Conservation (phyloP, 75 land plant genomes). For the Selaginella tamariscina region DNA sequence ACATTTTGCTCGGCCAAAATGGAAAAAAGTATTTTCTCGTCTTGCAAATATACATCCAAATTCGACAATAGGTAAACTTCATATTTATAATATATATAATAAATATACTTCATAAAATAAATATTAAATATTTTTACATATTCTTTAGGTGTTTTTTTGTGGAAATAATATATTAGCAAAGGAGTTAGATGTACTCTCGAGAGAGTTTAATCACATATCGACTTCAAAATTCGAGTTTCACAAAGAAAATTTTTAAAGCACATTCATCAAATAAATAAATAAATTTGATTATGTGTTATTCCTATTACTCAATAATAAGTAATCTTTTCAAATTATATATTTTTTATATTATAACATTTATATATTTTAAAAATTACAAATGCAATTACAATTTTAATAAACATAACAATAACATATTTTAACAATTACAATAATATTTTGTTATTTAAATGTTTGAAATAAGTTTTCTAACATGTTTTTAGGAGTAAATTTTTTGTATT, state of each 20-base stretch:
- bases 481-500: no score
- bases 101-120: background rate
- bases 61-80: slow-evolving; percentile 9
- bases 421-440: no score
- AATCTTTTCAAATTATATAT: no score
- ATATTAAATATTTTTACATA: background rate
- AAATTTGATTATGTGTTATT: no score
- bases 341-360: no score
- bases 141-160: slow-evolving; percentile 3
- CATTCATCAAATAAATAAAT: no score
- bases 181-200: background rate
- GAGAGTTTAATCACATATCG: background rate
- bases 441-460: no score
- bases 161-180: background rate
- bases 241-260: slow-evolving; percentile 11
- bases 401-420: no score
- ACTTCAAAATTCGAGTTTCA: slow-evolving; percentile 8
- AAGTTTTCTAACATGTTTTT: no score
- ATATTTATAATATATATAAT: background rate
- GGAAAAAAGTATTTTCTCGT: background rate
- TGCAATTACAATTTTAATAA: no score
- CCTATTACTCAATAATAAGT: no score
- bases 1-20: slow-evolving; percentile 5
- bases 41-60: slow-evolving; percentile 9
- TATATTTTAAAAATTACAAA: no score